A percentile compares a stretch with the other conserved stretches of the same genome.
Conservation (phyloP, 768 basidiomycete genomes). For the Hericium rajendrae region DNA sequence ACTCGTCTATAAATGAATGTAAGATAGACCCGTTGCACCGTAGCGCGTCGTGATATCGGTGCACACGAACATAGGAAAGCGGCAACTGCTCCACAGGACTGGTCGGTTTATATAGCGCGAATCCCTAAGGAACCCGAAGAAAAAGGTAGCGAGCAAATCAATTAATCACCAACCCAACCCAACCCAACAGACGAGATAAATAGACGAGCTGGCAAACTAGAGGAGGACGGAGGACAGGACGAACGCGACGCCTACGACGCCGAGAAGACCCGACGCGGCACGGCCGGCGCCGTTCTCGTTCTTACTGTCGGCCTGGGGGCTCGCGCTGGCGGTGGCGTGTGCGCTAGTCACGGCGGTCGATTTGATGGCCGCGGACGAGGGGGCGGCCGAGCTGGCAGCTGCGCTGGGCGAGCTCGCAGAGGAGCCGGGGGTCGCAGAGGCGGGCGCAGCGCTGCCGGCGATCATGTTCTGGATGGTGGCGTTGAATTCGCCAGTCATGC, state of each 20-base stretch:
- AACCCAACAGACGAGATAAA: slow-evolving; percentile 5
- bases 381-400: slow-evolving; percentile 16
- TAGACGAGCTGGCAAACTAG: background rate
- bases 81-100: background rate
- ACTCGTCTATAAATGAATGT: slow-evolving; percentile 3
- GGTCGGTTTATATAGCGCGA: slow-evolving; percentile 1
- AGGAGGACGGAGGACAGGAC: slow-evolving; percentile 10
- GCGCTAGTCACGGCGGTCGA: slow-evolving; percentile 2
- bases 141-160: background rate
- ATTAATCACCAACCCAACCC: background rate
- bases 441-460: slow-evolving; percentile 39
- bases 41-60: background rate
- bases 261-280: slow-evolving; percentile 10
- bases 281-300: slow-evolving; percentile 11
- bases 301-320: slow-evolving; percentile 1
- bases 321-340: slow-evolving; percentile 4
- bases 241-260: slow-evolving; percentile 12
- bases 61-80: background rate
- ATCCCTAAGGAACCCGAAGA: background rate
- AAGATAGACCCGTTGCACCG: slow-evolving; percentile 2
- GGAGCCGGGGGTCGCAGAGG: slow-evolving; percentile 26
- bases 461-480: slow-evolving; percentile 46
- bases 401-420: slow-evolving; percentile 31
- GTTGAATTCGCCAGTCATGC: slow-evolving; percentile 68
- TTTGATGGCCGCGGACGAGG: slow-evolving; percentile 5